Evolutionary conservation across 129 eudicot species (phyloP).

Genomic region (Lonicera japonica): DNA sequence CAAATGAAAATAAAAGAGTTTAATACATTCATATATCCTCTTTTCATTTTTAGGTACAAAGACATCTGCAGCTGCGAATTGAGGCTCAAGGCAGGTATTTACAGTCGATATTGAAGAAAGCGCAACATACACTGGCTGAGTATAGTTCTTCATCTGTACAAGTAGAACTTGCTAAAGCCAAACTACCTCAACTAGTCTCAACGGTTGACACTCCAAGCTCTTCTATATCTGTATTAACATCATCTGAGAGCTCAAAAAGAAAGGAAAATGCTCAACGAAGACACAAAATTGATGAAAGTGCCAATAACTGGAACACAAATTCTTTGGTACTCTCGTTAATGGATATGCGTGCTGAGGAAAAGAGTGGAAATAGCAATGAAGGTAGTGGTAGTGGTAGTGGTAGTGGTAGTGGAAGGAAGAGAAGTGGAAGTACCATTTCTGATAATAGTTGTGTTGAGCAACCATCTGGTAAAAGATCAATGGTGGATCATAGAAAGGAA

Average conservation of each 20-base stretch:
- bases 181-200: slow-evolving; percentile 69
- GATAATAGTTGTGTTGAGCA: slow-evolving; percentile 33
- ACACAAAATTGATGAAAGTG: background rate
- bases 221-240: slow-evolving; percentile 53
- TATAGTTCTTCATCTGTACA: slow-evolving; percentile 52
- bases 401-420: slow-evolving; percentile 34
- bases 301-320: slow-evolving; percentile 10
- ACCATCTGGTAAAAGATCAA: slow-evolving; percentile 30
- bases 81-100: slow-evolving; percentile 96
- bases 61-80: slow-evolving; percentile 85
- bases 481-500: background rate
- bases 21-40: background rate
- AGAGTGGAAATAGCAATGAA: slow-evolving; percentile 12
- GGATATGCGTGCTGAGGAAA: slow-evolving; percentile 35
- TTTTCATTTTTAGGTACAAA: slow-evolving; percentile 53
- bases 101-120: slow-evolving; percentile 76
- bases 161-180: slow-evolving; percentile 72
- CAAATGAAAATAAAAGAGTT: background rate
- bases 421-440: slow-evolving; percentile 42
- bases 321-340: slow-evolving; percentile 40
- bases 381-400: slow-evolving; percentile 15
- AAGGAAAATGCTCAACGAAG: slow-evolving; percentile 22
- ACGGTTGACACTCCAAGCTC: slow-evolving; percentile 69
- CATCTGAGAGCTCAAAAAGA: slow-evolving; percentile 60
- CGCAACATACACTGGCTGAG: slow-evolving; percentile 77